phyloP scores from a whole-genome alignment of 2,329 filamentous ascomycete species.

The Hortaea sp. region DNA sequence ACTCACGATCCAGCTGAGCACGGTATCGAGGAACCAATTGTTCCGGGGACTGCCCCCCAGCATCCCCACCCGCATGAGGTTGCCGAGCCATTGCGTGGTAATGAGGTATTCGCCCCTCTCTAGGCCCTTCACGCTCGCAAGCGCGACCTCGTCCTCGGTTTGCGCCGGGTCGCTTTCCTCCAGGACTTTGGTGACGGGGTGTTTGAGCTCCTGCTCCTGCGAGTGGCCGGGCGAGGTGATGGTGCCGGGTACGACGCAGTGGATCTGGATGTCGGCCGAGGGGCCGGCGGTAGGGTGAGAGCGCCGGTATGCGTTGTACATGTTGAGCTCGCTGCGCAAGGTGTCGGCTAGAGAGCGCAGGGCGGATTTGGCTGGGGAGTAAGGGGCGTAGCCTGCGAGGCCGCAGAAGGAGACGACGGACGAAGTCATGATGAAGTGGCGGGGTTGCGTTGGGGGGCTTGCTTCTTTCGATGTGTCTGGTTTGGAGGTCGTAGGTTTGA shows the following conservation, averaged over 20 bases:
- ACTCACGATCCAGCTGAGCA: slow-evolving; percentile 44
- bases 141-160: slow-evolving; percentile 67
- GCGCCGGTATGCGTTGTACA: slow-evolving; percentile 62
- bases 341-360: slow-evolving; percentile 75
- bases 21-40: slow-evolving; percentile 42
- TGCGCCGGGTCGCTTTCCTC: slow-evolving; percentile 77
- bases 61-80: slow-evolving; percentile 55
- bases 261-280: slow-evolving; percentile 62
- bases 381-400: slow-evolving; percentile 72
- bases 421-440: slow-evolving; percentile 81
- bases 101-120: slow-evolving; percentile 74
- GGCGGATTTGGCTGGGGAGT: slow-evolving; percentile 76
- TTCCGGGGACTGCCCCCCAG: slow-evolving; percentile 46
- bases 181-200: slow-evolving; percentile 64
- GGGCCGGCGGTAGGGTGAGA: slow-evolving; percentile 32
- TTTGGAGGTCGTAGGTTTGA: slow-evolving; percentile 34
- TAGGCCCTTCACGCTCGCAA: slow-evolving; percentile 57
- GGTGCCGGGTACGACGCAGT: slow-evolving; percentile 73
- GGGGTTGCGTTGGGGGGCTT: slow-evolving; percentile 24
- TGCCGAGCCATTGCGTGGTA: slow-evolving; percentile 62
- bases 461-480: slow-evolving; percentile 10
- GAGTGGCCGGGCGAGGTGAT: slow-evolving; percentile 69
- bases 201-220: slow-evolving; percentile 69
- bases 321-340: slow-evolving; percentile 68
- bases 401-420: slow-evolving; percentile 67